Conservation (phyloP, 176 grass and related monocot species). For the Musa troglodytarum region DNA sequence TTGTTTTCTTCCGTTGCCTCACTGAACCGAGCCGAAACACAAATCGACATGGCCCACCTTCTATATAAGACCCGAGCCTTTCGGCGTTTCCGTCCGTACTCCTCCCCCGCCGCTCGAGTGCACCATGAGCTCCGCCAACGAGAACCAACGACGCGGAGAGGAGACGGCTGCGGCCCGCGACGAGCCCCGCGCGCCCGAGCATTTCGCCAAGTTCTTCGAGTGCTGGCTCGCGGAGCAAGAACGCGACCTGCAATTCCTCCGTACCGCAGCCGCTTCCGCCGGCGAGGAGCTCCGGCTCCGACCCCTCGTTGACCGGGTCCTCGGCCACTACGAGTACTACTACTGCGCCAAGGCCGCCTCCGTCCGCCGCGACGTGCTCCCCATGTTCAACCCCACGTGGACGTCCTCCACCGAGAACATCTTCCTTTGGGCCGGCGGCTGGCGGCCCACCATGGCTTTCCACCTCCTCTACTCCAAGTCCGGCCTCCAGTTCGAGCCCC, state of each 20-base stretch:
- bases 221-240: slow-evolving; percentile 46
- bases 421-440: slow-evolving; percentile 72
- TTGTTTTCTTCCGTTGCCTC: too few relatives aligned
- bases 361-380: slow-evolving; percentile 26
- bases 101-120: background rate
- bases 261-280: slow-evolving; percentile 14
- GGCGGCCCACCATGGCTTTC: slow-evolving; percentile 57
- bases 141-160: background rate
- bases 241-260: slow-evolving; percentile 47
- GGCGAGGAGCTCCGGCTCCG: slow-evolving; percentile 9
- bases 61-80: too few relatives aligned
- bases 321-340: slow-evolving; percentile 67
- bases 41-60: too few relatives aligned
- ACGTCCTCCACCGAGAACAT: slow-evolving; percentile 65
- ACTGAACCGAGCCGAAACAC: too few relatives aligned
- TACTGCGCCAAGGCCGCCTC: slow-evolving; percentile 47
- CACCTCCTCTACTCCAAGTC: slow-evolving; percentile 76
- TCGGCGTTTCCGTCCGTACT: background rate
- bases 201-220: slow-evolving; percentile 43
- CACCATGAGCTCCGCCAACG: background rate
- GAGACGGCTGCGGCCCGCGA: background rate
- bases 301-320: slow-evolving; percentile 27
- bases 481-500: slow-evolving; percentile 44
- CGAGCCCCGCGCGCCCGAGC: background rate
- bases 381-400: slow-evolving; percentile 66